phyloP scores from a whole-genome alignment of 768 basidiomycete species.

The Wakefieldia striispora region DNA sequence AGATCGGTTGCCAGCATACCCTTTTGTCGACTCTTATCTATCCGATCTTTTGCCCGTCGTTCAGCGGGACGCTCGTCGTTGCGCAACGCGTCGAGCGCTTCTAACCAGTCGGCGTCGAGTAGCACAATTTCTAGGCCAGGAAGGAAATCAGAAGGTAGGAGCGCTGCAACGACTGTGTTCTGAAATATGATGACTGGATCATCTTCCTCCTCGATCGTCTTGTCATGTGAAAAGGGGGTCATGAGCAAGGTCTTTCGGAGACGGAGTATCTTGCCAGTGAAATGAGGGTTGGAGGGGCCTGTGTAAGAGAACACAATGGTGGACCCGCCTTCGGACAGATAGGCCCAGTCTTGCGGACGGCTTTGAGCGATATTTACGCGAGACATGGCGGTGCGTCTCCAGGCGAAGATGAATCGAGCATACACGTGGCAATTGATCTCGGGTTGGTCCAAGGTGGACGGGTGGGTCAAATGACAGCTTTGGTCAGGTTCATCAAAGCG shows the following conservation, averaged over 20 bases:
- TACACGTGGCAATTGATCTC: background rate
- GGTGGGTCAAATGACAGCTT: background rate
- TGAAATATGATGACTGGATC: slow-evolving; percentile 57
- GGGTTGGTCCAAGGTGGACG: no score
- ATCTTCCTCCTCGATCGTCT: slow-evolving; percentile 34
- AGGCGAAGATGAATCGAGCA: background rate
- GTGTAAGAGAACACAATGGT: slow-evolving; percentile 84
- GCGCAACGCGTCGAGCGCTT: slow-evolving; percentile 44
- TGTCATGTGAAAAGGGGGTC: slow-evolving; percentile 5
- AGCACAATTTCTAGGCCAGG: slow-evolving; percentile 52
- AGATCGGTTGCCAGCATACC: slow-evolving; percentile 82
- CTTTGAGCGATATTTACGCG: slow-evolving; percentile 23
- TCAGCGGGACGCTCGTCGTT: slow-evolving; percentile 53
- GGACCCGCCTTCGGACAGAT: slow-evolving; percentile 91
- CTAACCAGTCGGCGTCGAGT: slow-evolving; percentile 56
- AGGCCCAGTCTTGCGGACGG: slow-evolving; percentile 65
- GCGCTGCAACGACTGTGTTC: slow-evolving; percentile 53
- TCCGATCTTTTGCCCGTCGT: slow-evolving; percentile 52
- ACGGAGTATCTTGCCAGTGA: slow-evolving; percentile 69
- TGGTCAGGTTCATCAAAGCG: no score
- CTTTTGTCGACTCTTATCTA: slow-evolving; percentile 54
- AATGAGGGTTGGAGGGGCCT: slow-evolving; percentile 50
- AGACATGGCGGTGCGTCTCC: slow-evolving; percentile 8
- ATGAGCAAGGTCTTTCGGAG: slow-evolving; percentile 56
- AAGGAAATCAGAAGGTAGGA: slow-evolving; percentile 62